A percentile compares a stretch with the other conserved stretches of the same genome.
Conservation (phyloP, 495 filamentous ascomycete genomes). For the Haplographium delicatum region DNA sequence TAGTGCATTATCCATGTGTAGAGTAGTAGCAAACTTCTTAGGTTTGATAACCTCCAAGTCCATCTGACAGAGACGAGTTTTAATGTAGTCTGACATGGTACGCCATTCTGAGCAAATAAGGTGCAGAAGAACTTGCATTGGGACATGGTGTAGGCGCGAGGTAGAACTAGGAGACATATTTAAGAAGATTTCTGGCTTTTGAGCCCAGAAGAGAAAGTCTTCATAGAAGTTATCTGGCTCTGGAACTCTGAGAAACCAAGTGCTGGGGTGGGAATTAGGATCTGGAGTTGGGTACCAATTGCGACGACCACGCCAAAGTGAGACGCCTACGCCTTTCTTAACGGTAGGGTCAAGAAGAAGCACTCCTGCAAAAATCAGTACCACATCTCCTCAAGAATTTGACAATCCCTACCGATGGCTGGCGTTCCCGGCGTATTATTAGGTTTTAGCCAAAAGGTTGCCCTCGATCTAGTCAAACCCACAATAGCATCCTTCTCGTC, state of each 20-base stretch:
- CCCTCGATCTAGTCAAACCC: constrained; percentile 15
- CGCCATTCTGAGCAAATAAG: constrained; percentile 4
- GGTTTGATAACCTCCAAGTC: constrained; percentile 1
- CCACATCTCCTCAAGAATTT: neutral
- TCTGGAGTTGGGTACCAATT: constrained; percentile 13
- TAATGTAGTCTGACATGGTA: constrained; percentile 7
- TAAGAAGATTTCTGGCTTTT: constrained; percentile 32
- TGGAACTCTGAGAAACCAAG: neutral
- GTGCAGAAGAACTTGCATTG: constrained; percentile 11
- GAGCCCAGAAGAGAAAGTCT: constrained; percentile 15
- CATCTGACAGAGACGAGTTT: constrained; percentile 6
- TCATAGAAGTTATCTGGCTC: constrained; percentile 3
- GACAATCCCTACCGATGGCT: constrained; percentile 9
- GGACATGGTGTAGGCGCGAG: constrained; percentile 28
- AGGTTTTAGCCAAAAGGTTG: constrained; percentile 13
- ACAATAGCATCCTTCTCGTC: constrained; percentile 15
- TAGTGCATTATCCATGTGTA: neutral
- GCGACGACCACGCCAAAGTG: constrained; percentile 17
- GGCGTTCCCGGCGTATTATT: neutral
- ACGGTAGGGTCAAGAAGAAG: constrained; percentile 21
- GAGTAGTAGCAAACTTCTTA: neutral
- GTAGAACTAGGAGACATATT: neutral
- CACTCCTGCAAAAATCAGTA: constrained; percentile 9
- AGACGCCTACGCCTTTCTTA: constrained; percentile 10
- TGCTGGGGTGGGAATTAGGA: neutral